Base-by-base conservation (phyloP, 2,329 filamentous ascomycete species). In the Ilyonectria sp. region DNA sequence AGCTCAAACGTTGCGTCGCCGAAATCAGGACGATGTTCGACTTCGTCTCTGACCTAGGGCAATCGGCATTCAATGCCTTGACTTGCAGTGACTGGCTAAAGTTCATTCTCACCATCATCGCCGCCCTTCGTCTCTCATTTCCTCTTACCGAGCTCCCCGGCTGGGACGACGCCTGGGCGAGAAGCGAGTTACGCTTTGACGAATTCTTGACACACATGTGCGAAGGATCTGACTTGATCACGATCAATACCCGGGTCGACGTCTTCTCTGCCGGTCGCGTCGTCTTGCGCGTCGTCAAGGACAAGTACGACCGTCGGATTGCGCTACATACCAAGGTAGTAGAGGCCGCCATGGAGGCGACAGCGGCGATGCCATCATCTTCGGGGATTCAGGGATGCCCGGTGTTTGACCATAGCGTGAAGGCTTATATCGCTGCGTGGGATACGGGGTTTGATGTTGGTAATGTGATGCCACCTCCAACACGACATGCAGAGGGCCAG, bases 381-480 rank as follows among this genome's bases (percentile, higher is more conserved):
- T 40, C 35, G 10, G 35, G 52, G 26, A 43, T 65, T 23, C 67
- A 75, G 19, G 79, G 77, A 6, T 89, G 86, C 65, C 86, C 86
- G 17, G 85, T 88, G 83, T 77, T 87, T 46, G 86, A 88, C 68
- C 84, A 82, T 9, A 86, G 81, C 63, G 68, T 88, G 63, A 82
- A 86, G 17, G 71, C 78, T 35, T 86, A 84, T 53, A 76, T 86
- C 31, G 78, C 82, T 0, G 71, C 80, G 23, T 87, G 86, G 85
- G 82, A 85, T 33, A 82, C 82, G 10, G 76, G 76, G 55, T 61
- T 81, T 70, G 63, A 67, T 10, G 68, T 63, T 15, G 72, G 56
- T 53, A 66, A 73, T 29, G 56, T 44, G 6, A 60, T 71, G 47
- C n/a, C 55, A 55, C 17, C 55, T 11, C 58, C 62, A 26, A 47